Conservation (phyloP, 208 protist species). For the Trypanosoma boissoni region DNA sequence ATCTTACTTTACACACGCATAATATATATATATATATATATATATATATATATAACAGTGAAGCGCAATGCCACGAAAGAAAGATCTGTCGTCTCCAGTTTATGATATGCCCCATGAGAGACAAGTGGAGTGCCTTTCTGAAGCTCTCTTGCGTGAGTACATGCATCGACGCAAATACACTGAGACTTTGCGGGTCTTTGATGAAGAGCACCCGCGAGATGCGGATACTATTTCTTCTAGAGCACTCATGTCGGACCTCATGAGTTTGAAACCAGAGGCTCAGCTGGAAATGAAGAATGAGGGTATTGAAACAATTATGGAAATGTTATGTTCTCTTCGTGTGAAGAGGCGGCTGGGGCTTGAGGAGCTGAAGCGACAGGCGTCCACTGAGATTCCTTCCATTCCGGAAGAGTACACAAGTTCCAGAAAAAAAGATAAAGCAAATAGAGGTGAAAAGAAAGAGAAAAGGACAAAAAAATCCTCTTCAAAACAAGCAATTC, state of each 20-base stretch:
- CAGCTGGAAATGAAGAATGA: constrained; percentile 60
- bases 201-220: constrained; percentile 79
- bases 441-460: constrained; percentile 27
- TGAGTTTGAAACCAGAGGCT: constrained; percentile 50
- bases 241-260: constrained; percentile 85
- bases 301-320: constrained; percentile 89
- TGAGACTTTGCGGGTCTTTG: constrained; percentile 80
- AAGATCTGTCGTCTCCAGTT: constrained; percentile 50
- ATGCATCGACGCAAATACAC: constrained; percentile 87
- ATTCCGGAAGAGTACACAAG: constrained; percentile 50
- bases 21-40: constrained; percentile 20
- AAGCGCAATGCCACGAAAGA: constrained; percentile 59
- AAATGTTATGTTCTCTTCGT: constrained; percentile 84
- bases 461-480: constrained; percentile 20
- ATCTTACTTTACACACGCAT: constrained; percentile 7
- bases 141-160: constrained; percentile 89
- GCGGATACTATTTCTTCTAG: constrained; percentile 81
- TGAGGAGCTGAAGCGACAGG: constrained; percentile 44
- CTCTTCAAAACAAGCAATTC: no score
- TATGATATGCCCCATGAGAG: constrained; percentile 68
- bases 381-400: constrained; percentile 32
- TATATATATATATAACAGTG: constrained; percentile 13
- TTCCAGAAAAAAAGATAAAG: constrained; percentile 32
- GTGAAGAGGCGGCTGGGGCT: constrained; percentile 56
- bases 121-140: constrained; percentile 80